Base-by-base conservation (phyloP, 352 stramenopile genomes). In the Stramenopiles sp. region DNA sequence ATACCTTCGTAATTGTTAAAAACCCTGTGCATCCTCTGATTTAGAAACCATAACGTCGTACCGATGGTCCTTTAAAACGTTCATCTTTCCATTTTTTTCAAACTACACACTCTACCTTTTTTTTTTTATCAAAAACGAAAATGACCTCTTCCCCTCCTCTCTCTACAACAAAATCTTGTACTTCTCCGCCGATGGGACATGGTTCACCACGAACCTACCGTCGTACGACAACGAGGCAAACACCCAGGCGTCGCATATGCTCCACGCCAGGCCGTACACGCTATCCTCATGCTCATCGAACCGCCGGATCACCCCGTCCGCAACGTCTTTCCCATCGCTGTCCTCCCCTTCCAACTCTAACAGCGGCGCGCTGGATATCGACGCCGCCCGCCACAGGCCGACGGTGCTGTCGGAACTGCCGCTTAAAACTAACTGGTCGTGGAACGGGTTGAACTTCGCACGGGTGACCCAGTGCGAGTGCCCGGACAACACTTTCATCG, bases 121-220 rank as follows among this genome's bases (percentile, higher is more conserved):
- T n/a, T n/a, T n/a, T n/a, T n/a, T n/a, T n/a, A n/a, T n/a, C n/a
- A n/a, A n/a, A n/a, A n/a, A n/a, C n/a, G n/a, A n/a, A n/a, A n/a
- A n/a, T n/a, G n/a, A n/a, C n/a, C n/a, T n/a, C n/a, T n/a, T n/a
- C n/a, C n/a, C n/a, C n/a, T n/a, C n/a, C n/a, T n/a, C n/a, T n/a
- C n/a, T n/a, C 74, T 88, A 98, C 32, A 99, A 79, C 75, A 99
- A 83, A 81, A 99, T 99, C 78, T 98, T 98, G 83, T 99, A 99
- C 80, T 99, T 99, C 82, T 98, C 95, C 1, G 95, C 96, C 12
- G 90, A 97, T 34, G 94, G 94, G 34, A 99, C 95, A 78, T 97
- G 87, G 82, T 97, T 93, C 12, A 98, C 80, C 34, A 92, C 87
- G 37, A 98, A 83, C 43, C 89, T 87, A 2, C 95, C 95, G 81